Conservation (phyloP, 352 stramenopile genomes). For the Blastocystis sp. region DNA sequence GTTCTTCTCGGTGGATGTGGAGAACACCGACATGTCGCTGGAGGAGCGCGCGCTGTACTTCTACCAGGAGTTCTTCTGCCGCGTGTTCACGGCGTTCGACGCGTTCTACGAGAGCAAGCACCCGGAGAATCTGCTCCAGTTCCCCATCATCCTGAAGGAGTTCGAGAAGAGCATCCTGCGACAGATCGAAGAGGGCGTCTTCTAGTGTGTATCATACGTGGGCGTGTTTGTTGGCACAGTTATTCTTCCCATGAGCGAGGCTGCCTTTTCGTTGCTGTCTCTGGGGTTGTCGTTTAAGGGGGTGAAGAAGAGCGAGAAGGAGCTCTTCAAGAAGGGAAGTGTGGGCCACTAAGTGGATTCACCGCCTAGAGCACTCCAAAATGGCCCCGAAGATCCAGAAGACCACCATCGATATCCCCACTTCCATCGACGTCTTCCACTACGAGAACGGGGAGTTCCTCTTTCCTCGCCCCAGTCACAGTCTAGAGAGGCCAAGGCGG, state of each 20-base stretch:
- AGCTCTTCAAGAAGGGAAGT: constrained; percentile 42
- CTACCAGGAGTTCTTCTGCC: constrained; percentile 68
- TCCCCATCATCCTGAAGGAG: constrained; percentile 67
- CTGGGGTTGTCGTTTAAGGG: constrained; percentile 40
- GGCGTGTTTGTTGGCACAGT: constrained; percentile 50
- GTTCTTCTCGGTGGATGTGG: constrained; percentile 65
- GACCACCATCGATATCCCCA: constrained; percentile 22
- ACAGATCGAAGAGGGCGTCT: constrained; percentile 30
- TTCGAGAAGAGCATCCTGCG: constrained; percentile 36
- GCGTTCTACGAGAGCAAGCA: constrained; percentile 58
- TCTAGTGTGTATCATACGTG: background rate
- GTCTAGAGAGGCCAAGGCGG: background rate
- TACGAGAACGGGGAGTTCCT: background rate
- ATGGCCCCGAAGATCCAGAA: background rate
- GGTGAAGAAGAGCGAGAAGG: constrained; percentile 27
- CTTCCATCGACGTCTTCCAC: constrained; percentile 48
- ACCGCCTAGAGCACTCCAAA: constrained; percentile 27
- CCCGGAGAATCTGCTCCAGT: constrained; percentile 63
- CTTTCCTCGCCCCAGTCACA: background rate
- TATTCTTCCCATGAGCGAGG: constrained; percentile 58
- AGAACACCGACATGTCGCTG: constrained; percentile 37
- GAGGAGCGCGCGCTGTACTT: constrained; percentile 58
- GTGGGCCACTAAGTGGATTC: background rate
- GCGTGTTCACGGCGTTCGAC: constrained; percentile 54
- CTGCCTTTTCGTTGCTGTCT: constrained; percentile 36